Evolutionary conservation across 2,329 filamentous ascomycete species (phyloP).

Genomic region (Colletotrichum destructivum): DNA sequence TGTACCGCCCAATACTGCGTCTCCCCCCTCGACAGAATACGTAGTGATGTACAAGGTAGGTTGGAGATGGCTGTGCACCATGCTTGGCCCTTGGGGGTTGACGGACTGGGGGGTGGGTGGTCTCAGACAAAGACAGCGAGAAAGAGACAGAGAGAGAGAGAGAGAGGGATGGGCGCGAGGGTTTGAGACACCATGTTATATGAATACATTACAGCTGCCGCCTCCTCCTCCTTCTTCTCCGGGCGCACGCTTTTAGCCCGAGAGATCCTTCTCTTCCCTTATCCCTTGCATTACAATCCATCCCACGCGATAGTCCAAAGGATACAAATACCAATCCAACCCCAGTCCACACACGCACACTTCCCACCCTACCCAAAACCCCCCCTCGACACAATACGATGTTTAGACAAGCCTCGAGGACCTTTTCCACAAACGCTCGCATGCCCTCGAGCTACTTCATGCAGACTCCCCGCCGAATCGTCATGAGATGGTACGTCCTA

Average conservation of each 20-base stretch:
- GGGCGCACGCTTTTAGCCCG: conserved; percentile 16
- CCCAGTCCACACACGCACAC: conserved; percentile 8
- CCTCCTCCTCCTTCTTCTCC: conserved; percentile 1
- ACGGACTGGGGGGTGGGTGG: conserved; percentile 8
- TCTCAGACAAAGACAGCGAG: conserved; percentile 26
- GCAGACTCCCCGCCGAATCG: conserved; percentile 49
- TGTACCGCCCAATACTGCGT: conserved; percentile 10
- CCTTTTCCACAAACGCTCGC: conserved; percentile 53
- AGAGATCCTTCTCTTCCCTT: conserved; percentile 2
- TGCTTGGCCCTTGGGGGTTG: conserved; percentile 6
- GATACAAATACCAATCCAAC: conserved; percentile 25
- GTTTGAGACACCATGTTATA: conserved; percentile 28
- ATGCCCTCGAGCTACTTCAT: conserved; percentile 53
- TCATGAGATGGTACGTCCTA: conserved; percentile 51
- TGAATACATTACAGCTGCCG: conserved; percentile 38
- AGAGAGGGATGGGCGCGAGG: conserved; percentile 12
- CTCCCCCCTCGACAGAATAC: neutral
- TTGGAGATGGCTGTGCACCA: conserved; percentile 5
- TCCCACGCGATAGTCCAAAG: conserved; percentile 12
- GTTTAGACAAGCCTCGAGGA: conserved; percentile 44
- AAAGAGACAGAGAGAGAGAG: too few species aligned
- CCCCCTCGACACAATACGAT: conserved; percentile 16
- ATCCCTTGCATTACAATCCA: conserved; percentile 34
- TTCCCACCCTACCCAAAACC: neutral
- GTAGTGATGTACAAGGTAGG: neutral